Percentiles rank a stretch among this genome's conserved stretches.
Conservation (phyloP, 306 rosid species). For the Rosa rugosa region DNA sequence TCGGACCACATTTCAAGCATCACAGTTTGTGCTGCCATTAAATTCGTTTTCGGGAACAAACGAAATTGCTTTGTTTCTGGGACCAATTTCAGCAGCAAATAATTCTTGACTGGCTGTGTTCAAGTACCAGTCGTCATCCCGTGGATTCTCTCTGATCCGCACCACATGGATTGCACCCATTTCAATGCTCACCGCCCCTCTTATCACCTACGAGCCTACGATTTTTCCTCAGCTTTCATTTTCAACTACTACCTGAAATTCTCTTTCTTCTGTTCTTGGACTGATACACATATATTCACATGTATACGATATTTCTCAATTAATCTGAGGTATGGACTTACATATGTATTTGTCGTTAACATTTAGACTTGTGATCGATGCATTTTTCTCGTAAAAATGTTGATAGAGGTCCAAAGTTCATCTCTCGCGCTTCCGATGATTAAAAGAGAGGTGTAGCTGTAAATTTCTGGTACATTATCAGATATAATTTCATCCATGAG, state of each 20-base stretch:
- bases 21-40: not conserved
- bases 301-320: not conserved
- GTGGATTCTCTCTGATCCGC: not conserved
- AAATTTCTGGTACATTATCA: not conserved
- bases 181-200: not conserved
- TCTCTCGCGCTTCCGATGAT: too few relatives aligned
- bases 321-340: not conserved
- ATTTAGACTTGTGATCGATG: not conserved
- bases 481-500: not conserved
- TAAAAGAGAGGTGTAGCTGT: not conserved
- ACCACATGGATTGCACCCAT: not conserved
- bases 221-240: not conserved
- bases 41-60: not conserved
- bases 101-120: not conserved
- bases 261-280: not conserved
- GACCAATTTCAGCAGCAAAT: not conserved
- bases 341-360: not conserved
- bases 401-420: not conserved
- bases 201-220: not conserved
- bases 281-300: not conserved
- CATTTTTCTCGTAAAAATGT: not conserved
- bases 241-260: not conserved
- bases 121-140: not conserved
- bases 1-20: constrained; percentile 1
- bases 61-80: not conserved